These are phyloP conservation scores for Piper longum DNA, from an alignment of 164 flowering plant genomes.

Conservation along the genomic window DNA sequence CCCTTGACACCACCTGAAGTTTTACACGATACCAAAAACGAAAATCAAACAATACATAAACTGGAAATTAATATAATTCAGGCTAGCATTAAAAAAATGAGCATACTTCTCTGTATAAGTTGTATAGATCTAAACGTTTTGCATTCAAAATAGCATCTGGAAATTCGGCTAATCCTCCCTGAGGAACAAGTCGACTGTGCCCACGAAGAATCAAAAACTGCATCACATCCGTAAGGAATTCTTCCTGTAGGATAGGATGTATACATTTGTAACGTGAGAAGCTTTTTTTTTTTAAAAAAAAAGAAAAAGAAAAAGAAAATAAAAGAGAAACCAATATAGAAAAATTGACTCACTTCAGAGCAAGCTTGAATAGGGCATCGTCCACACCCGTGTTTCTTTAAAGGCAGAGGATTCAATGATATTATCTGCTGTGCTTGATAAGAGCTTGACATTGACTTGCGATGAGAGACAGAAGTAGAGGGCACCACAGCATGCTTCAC, in stretches of 20 bases:
- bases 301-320: too few relatives aligned
- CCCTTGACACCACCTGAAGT: conserved; percentile 86
- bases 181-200: conserved; percentile 88
- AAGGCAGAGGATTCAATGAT: conserved; percentile 83
- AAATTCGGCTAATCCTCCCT: conserved; percentile 93
- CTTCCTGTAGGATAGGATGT: conserved; percentile 47
- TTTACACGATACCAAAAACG: not conserved
- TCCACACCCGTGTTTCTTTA: conserved; percentile 96
- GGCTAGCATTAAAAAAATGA: not conserved
- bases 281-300: not conserved
- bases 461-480: conserved; percentile 36
- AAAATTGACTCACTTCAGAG: conserved; percentile 53
- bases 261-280: not conserved
- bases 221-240: conserved; percentile 93
- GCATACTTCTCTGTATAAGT: conserved; percentile 85
- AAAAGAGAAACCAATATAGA: too few relatives aligned
- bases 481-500: conserved; percentile 33
- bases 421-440: conserved; percentile 72
- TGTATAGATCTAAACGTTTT: conserved; percentile 90
- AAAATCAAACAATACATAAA: not conserved
- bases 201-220: conserved; percentile 86
- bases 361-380: conserved; percentile 74
- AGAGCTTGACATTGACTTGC: conserved; percentile 52
- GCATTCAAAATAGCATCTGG: conserved; percentile 98
- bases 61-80: not conserved